Percentiles rank a stretch among this genome's conserved stretches.
These are phyloP conservation scores for Cladosporium oxysporum DNA, from an alignment of 2,329 filamentous ascomycete genomes.

Conservation along the genomic window DNA sequence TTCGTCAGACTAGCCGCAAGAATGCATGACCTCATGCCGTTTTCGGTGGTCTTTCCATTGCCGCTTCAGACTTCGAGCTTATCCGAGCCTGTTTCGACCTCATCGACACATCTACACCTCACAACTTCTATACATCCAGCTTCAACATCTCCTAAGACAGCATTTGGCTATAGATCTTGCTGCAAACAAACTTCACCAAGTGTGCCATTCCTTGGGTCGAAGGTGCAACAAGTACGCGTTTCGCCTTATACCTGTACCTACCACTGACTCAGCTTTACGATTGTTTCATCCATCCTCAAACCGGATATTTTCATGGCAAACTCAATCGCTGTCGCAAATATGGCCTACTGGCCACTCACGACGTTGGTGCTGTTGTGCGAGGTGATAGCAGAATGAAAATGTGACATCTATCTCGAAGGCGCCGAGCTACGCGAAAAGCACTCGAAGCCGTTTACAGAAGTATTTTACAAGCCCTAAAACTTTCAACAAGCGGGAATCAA, in stretches of 20 bases:
- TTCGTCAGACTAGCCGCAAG: not conserved
- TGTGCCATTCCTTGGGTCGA: not conserved
- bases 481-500: not conserved
- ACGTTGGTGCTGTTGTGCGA: not conserved
- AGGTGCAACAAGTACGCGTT: not conserved
- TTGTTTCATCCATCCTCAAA: not conserved
- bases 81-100: not conserved
- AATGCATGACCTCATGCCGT: slow-evolving; percentile 17
- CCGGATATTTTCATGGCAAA: not conserved
- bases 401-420: not conserved
- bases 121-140: not conserved
- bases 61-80: not conserved
- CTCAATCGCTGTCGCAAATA: not conserved
- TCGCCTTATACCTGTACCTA: not conserved
- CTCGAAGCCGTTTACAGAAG: not conserved
- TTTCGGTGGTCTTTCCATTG: not conserved
- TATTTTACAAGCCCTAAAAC: not conserved
- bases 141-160: not conserved
- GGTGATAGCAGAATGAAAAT: not conserved
- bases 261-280: not conserved
- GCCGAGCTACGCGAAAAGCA: not conserved
- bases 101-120: not conserved
- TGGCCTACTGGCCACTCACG: not conserved
- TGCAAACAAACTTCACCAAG: not conserved
- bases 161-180: not conserved